These are phyloP conservation scores for Nematocida ironsii DNA, from an alignment of 371 early-diverging fungal species.

Conservation along the genomic window DNA sequence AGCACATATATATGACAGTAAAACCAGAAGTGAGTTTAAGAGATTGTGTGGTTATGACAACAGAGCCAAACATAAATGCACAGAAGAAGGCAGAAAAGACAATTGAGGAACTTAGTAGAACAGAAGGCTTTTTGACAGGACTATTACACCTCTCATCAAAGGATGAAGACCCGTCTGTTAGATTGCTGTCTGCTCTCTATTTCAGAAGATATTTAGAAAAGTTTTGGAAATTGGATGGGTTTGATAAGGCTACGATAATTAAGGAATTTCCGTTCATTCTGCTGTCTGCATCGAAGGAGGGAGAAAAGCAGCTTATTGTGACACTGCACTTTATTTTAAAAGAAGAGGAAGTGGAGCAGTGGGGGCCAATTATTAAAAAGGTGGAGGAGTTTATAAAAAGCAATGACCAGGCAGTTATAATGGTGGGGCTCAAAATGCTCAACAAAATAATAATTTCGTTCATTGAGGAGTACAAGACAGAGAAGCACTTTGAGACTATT, in stretches of 20 bases:
- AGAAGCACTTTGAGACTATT: slow-evolving; percentile 47
- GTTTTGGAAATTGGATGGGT: slow-evolving; percentile 41
- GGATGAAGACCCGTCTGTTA: slow-evolving; percentile 26
- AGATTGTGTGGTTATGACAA: slow-evolving; percentile 55
- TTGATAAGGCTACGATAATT: slow-evolving; percentile 28
- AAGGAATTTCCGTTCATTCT: slow-evolving; percentile 34
- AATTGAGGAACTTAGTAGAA: slow-evolving; percentile 31
- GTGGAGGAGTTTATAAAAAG: slow-evolving; percentile 13
- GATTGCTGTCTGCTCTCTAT: slow-evolving; percentile 40
- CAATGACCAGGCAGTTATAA: background rate
- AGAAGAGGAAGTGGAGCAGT: slow-evolving; percentile 21
- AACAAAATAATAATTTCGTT: slow-evolving; percentile 37
- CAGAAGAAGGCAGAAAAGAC: slow-evolving; percentile 40
- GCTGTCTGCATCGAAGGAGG: slow-evolving; percentile 20
- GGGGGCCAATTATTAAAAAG: slow-evolving; percentile 23
- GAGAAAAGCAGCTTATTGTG: slow-evolving; percentile 32
- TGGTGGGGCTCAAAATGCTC: slow-evolving; percentile 44
- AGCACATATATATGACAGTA: slow-evolving; percentile 35
- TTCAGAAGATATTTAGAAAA: slow-evolving; percentile 54
- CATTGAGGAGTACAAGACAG: slow-evolving; percentile 58
- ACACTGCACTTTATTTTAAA: slow-evolving; percentile 51
- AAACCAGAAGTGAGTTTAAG: slow-evolving; percentile 33
- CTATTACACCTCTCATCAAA: slow-evolving; percentile 19
- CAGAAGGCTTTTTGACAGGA: slow-evolving; percentile 24
- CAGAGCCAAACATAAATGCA: slow-evolving; percentile 40